phyloP scores from a whole-genome alignment of 371 early-diverging fungal species.

The Rhizopus stolonifer region DNA sequence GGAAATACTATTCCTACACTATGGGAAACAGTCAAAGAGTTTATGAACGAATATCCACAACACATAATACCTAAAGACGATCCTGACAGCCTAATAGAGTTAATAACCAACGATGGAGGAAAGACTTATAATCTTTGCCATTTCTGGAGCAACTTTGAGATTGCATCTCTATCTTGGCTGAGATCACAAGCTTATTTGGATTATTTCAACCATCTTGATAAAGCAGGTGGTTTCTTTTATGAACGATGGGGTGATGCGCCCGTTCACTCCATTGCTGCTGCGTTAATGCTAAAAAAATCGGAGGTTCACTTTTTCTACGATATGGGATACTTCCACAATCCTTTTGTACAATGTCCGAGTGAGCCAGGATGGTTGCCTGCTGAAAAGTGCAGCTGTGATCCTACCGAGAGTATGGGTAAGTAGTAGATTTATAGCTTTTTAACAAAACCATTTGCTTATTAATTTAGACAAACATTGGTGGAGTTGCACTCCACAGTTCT shows the following conservation, averaged over 20 bases:
- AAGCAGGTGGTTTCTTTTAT: slow-evolving; percentile 91
- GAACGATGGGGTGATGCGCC: slow-evolving; percentile 98
- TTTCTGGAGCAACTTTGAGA: slow-evolving; percentile 98
- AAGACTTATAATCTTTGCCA: slow-evolving; percentile 78
- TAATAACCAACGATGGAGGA: slow-evolving; percentile 37
- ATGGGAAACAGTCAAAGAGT: slow-evolving; percentile 64
- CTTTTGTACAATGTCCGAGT: slow-evolving; percentile 70
- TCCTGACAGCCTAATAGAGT: slow-evolving; percentile 35
- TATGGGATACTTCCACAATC: slow-evolving; percentile 81
- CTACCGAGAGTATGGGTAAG: slow-evolving; percentile 54
- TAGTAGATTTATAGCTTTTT: slow-evolving; percentile 3
- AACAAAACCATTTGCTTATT: background rate
- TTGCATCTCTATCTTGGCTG: slow-evolving; percentile 82
- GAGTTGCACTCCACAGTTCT: slow-evolving; percentile 32
- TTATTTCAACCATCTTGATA: slow-evolving; percentile 67
- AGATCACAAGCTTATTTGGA: slow-evolving; percentile 75
- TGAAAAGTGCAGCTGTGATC: slow-evolving; percentile 64
- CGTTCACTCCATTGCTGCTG: slow-evolving; percentile 90
- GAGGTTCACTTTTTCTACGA: slow-evolving; percentile 94
- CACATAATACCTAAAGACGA: slow-evolving; percentile 31
- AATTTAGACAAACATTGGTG: slow-evolving; percentile 22
- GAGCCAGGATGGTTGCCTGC: slow-evolving; percentile 46
- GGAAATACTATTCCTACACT: slow-evolving; percentile 80
- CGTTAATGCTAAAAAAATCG: slow-evolving; percentile 73
- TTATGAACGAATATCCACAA: slow-evolving; percentile 55